These are phyloP conservation scores for Populus pruinosa DNA, from an alignment of 345 rosid species.

Conservation along the genomic window DNA sequence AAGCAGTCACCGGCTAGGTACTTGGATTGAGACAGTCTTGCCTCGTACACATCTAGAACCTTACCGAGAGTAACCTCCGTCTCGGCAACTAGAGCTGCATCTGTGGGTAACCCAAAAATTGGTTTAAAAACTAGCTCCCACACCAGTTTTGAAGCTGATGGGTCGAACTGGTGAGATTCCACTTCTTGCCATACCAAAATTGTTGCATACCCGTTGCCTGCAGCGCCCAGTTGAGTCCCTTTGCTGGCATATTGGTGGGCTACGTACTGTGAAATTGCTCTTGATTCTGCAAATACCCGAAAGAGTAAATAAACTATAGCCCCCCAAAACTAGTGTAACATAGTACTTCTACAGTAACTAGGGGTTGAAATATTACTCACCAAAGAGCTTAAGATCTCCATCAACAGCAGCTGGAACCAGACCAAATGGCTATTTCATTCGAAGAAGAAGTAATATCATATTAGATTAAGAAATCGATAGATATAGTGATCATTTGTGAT, in stretches of 20 bases:
- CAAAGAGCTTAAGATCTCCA: not conserved
- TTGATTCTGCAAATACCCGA: not conserved
- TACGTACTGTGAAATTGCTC: not conserved
- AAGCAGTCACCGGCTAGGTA: conserved; percentile 40
- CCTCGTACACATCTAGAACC: conserved; percentile 51
- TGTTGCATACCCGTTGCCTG: not conserved
- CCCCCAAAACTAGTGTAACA: not conserved
- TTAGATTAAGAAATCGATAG: not conserved
- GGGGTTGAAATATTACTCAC: not conserved
- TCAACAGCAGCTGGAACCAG: not conserved
- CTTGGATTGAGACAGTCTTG: conserved; percentile 26
- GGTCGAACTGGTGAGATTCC: not conserved
- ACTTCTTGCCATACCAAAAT: not conserved
- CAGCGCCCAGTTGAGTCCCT: not conserved
- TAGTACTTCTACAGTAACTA: not conserved
- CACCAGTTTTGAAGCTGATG: not conserved
- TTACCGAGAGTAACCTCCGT: conserved; percentile 29
- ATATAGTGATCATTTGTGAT: not conserved
- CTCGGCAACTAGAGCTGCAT: conserved; percentile 6
- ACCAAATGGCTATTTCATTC: not conserved
- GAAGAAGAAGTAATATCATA: not conserved
- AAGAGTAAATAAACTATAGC: not conserved
- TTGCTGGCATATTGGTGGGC: not conserved
- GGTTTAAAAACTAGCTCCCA: not conserved
- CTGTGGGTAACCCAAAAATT: not conserved